Conservation (phyloP, 805 yeast genomes). For the Saccharomycopsis olivae region DNA sequence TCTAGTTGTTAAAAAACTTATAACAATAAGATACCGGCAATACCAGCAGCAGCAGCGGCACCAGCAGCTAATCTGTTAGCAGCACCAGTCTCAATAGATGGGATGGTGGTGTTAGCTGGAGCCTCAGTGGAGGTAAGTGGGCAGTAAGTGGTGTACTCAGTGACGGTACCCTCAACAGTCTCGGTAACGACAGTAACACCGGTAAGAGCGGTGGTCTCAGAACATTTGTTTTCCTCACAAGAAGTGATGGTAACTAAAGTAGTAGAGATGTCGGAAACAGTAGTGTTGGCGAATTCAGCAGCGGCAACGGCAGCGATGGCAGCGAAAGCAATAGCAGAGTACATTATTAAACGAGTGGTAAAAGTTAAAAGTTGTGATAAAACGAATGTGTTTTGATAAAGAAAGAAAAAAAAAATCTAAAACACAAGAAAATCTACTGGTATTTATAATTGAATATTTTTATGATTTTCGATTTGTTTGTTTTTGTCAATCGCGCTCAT, state of each 20-base stretch:
- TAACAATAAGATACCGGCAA: constrained; percentile 18
- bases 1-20: constrained; percentile 16
- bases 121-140: constrained; percentile 18
- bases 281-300: constrained; percentile 20
- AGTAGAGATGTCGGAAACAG: constrained; percentile 19
- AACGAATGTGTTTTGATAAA: not conserved
- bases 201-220: constrained; percentile 19
- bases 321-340: constrained; percentile 17
- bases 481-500: no score
- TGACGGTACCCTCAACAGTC: constrained; percentile 19
- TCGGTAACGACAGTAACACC: constrained; percentile 21
- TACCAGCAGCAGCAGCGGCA: constrained; percentile 19
- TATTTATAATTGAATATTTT: not conserved
- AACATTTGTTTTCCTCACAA: constrained; percentile 18
- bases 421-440: not conserved
- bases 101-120: constrained; percentile 4
- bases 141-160: constrained; percentile 23
- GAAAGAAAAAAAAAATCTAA: not conserved
- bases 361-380: not conserved
- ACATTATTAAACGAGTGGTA: constrained; percentile 10
- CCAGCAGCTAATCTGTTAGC: constrained; percentile 18
- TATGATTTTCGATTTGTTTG: no score
- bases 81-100: constrained; percentile 16
- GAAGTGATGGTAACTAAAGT: constrained; percentile 25
- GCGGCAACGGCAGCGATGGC: constrained; percentile 18